Conservation (phyloP, 2,329 filamentous ascomycete genomes). For the Alternaria sp. region DNA sequence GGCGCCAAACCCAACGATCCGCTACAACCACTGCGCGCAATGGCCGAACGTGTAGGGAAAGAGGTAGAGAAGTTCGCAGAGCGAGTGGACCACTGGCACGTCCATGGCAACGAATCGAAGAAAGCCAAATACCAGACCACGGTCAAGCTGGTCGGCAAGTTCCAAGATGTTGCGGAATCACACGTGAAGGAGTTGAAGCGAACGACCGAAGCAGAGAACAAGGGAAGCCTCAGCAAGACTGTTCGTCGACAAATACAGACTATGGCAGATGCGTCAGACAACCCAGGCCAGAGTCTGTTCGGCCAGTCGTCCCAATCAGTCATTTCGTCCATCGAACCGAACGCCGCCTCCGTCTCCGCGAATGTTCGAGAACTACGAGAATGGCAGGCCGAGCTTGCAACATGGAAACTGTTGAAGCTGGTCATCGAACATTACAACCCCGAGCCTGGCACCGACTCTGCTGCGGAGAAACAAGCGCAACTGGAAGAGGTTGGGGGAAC, state of each 20-base stretch:
- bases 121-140: slow-evolving; percentile 62
- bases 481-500: slow-evolving; percentile 41
- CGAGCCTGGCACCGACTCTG: slow-evolving; percentile 40
- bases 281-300: slow-evolving; percentile 16
- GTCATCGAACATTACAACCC: slow-evolving; percentile 72
- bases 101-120: slow-evolving; percentile 32
- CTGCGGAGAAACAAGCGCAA: slow-evolving; percentile 40
- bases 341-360: slow-evolving; percentile 32
- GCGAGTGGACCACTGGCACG: slow-evolving; percentile 74
- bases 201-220: slow-evolving; percentile 49
- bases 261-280: slow-evolving; percentile 30
- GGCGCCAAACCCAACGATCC: slow-evolving; percentile 47
- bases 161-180: slow-evolving; percentile 59
- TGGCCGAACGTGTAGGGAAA: slow-evolving; percentile 72
- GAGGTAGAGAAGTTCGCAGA: slow-evolving; percentile 90
- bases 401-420: slow-evolving; percentile 84
- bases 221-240: slow-evolving; percentile 38
- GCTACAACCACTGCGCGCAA: slow-evolving; percentile 66
- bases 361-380: slow-evolving; percentile 61
- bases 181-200: slow-evolving; percentile 55
- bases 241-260: slow-evolving; percentile 41
- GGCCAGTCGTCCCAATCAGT: slow-evolving; percentile 26
- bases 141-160: slow-evolving; percentile 48
- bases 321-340: slow-evolving; percentile 22
- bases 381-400: slow-evolving; percentile 84